phyloP scores from a whole-genome alignment of 495 filamentous ascomycete genomes.

The Cladorrhinum samala region DNA sequence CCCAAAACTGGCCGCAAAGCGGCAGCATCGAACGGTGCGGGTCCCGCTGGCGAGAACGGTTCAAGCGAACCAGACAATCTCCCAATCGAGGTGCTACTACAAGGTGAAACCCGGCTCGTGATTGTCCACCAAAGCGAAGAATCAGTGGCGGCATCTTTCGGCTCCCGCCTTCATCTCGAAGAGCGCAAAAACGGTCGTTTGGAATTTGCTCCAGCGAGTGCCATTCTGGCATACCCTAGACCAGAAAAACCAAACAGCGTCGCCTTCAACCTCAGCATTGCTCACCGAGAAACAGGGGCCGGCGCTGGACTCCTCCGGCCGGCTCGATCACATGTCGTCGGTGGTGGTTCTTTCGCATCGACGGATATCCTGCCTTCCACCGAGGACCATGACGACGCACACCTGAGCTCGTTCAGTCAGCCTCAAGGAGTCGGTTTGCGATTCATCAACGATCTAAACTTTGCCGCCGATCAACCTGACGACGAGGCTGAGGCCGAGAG shows the following conservation, averaged over 20 bases:
- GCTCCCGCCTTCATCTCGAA: conserved; percentile 24
- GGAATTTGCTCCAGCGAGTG: conserved; percentile 21
- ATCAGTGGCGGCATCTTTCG: conserved; percentile 30
- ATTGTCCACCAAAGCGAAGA: conserved; percentile 46
- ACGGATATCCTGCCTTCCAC: conserved; percentile 19
- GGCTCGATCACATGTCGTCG: background rate
- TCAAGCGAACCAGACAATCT: conserved; percentile 26
- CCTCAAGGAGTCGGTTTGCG: conserved; percentile 25
- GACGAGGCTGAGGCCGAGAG: conserved; percentile 40
- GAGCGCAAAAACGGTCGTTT: conserved; percentile 28
- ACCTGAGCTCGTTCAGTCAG: background rate
- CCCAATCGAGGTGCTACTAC: conserved; percentile 54
- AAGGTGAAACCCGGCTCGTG: conserved; percentile 58
- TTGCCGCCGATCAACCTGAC: conserved; percentile 36
- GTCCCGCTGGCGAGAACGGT: conserved; percentile 26
- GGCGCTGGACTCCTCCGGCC: conserved; percentile 9
- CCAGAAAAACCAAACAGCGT: conserved; percentile 35
- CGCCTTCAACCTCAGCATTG: conserved; percentile 42
- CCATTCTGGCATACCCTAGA: conserved; percentile 37
- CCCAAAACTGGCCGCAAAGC: conserved; percentile 27
- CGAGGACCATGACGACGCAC: conserved; percentile 12
- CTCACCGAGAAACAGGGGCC: conserved; percentile 9
- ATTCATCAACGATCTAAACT: conserved; percentile 39
- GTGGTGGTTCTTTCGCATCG: conserved; percentile 19
- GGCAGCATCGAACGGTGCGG: conserved; percentile 18